Conservation (phyloP, 352 stramenopile species). For the Pythium apleroticum region DNA sequence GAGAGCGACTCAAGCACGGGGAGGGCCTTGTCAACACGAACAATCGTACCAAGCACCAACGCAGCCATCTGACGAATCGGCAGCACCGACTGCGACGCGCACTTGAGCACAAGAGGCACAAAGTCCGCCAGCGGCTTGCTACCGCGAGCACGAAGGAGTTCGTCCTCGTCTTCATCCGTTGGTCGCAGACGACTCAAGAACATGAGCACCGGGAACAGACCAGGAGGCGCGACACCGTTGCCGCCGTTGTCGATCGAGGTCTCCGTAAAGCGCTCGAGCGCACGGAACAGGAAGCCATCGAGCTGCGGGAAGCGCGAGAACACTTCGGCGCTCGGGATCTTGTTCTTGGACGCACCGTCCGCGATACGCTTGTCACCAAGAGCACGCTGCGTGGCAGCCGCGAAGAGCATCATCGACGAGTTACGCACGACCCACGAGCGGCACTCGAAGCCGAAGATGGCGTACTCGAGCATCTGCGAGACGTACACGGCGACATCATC, state of each 20-base stretch:
- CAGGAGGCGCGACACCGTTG: conserved; percentile 42
- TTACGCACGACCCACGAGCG: conserved; percentile 88
- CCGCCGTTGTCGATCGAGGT: conserved; percentile 3
- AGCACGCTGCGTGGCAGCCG: conserved; percentile 71
- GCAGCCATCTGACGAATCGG: conserved; percentile 80
- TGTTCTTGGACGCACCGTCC: conserved; percentile 58
- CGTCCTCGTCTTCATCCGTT: conserved; percentile 52
- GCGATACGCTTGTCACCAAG: conserved; percentile 85
- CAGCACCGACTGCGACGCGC: conserved; percentile 68
- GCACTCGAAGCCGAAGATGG: conserved; percentile 83
- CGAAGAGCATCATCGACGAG: conserved; percentile 92
- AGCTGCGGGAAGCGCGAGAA: conserved; percentile 82
- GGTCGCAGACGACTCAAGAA: conserved; percentile 77
- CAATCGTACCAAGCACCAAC: conserved; percentile 70
- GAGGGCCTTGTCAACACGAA: conserved; percentile 52
- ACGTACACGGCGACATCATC: conserved; percentile 84
- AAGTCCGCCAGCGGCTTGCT: conserved; percentile 49
- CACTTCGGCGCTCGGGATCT: conserved; percentile 68
- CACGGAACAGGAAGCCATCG: conserved; percentile 53
- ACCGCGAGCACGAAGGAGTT: conserved; percentile 12
- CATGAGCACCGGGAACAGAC: conserved; percentile 76
- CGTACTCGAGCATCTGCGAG: conserved; percentile 81
- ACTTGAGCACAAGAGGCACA: conserved; percentile 65
- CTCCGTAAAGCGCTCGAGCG: conserved; percentile 45
- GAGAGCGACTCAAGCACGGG: conserved; percentile 40